A percentile compares a stretch with the other conserved stretches of the same genome.
These are phyloP conservation scores for Ganoderma boninense DNA, from an alignment of 1,284 basidiomycete genomes.

Conservation along the genomic window DNA sequence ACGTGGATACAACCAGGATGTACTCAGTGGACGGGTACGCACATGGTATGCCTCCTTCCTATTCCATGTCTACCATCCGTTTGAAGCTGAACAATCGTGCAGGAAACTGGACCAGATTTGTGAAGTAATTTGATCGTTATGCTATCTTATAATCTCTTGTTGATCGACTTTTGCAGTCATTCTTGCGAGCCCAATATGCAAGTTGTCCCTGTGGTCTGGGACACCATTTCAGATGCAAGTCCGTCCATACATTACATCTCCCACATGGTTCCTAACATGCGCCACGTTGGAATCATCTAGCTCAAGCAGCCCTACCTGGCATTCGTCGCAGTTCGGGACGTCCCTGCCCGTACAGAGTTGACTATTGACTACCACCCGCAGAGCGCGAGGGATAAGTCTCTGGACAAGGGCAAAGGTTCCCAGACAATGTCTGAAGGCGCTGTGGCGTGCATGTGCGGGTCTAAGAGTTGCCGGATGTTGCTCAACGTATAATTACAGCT, in stretches of 20 bases:
- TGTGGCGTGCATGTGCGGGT: conserved; percentile 33
- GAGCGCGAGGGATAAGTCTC: conserved; percentile 35
- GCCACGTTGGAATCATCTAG: conserved; percentile 40
- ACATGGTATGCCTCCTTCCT: conserved; percentile 48
- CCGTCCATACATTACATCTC: background rate
- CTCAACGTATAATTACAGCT: conserved; percentile 31
- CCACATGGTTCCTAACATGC: background rate
- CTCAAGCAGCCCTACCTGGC: conserved; percentile 67
- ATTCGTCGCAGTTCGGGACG: conserved; percentile 58
- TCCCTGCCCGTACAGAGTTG: conserved; percentile 61
- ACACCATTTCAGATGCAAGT: conserved; percentile 63
- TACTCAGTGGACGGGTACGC: conserved; percentile 59
- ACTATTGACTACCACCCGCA: conserved; percentile 70
- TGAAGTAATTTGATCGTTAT: conserved; percentile 60
- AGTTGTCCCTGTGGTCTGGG: conserved; percentile 66
- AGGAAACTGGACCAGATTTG: conserved; percentile 80
- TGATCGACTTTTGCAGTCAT: conserved; percentile 52
- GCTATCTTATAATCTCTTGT: background rate
- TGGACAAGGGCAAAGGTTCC: conserved; percentile 42
- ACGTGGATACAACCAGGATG: conserved; percentile 40
- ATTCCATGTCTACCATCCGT: background rate
- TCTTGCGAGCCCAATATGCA: conserved; percentile 68
- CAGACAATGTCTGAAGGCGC: conserved; percentile 24
- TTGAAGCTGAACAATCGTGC: conserved; percentile 5
- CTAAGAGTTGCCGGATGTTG: conserved; percentile 36